phyloP scores from a whole-genome alignment of 2,329 filamentous ascomycete genomes.

The Fusarium sp. region DNA sequence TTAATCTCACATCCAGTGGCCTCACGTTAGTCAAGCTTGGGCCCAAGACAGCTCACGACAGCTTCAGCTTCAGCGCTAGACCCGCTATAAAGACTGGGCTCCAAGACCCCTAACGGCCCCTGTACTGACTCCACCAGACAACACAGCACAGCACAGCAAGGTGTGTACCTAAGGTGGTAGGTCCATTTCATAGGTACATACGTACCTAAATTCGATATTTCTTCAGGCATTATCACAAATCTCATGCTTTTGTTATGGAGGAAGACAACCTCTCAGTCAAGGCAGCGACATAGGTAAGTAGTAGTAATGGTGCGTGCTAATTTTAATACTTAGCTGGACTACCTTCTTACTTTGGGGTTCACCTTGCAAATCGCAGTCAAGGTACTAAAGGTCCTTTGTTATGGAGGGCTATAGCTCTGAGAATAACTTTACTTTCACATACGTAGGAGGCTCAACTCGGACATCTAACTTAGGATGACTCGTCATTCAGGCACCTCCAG shows the following conservation, averaged over 20 bases:
- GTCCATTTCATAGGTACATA: background rate
- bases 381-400: too few relatives aligned
- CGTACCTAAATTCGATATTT: background rate
- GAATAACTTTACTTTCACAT: too few relatives aligned
- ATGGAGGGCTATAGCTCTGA: too few relatives aligned
- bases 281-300: background rate
- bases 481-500: too few relatives aligned
- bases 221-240: background rate
- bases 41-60: constrained; percentile 11
- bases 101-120: background rate
- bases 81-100: constrained; percentile 4
- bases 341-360: background rate
- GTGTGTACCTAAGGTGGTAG: too few relatives aligned
- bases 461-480: too few relatives aligned
- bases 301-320: background rate
- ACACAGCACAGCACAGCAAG: background rate
- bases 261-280: background rate
- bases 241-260: background rate
- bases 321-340: background rate
- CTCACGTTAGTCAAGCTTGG: constrained; percentile 1
- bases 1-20: background rate
- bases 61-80: constrained; percentile 19
- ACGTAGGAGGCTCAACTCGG: too few relatives aligned
- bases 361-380: background rate
- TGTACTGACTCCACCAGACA: constrained; percentile 7